A percentile compares a stretch with the other conserved stretches of the same genome.
Evolutionary conservation across 306 rosid genomes (phyloP).

Genomic region (Argentina anserina): DNA sequence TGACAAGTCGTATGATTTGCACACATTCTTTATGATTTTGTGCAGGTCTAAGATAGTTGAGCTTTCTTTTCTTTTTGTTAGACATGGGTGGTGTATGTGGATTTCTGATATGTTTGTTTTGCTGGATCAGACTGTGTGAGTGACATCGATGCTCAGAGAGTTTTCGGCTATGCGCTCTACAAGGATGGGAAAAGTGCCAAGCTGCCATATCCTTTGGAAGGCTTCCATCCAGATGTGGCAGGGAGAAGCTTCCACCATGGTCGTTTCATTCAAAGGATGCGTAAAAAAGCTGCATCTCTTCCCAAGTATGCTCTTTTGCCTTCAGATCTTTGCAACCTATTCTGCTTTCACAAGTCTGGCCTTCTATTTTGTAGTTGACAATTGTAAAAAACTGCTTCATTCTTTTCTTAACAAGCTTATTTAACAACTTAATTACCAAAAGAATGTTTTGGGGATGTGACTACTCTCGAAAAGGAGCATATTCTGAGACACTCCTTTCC

Average conservation of each 20-base stretch:
- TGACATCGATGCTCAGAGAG: constrained; percentile 73
- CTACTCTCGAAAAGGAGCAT: too few relatives aligned
- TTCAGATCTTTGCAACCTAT: neutral
- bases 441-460: too few relatives aligned
- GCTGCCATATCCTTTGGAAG: constrained; percentile 64
- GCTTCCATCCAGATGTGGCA: constrained; percentile 40
- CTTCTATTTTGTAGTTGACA: neutral
- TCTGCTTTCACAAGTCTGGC: neutral
- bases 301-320: constrained; percentile 41
- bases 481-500: neutral
- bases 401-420: neutral
- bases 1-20: neutral
- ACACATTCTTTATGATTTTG: neutral
- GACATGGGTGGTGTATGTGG: neutral
- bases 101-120: neutral
- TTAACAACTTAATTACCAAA: neutral
- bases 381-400: neutral
- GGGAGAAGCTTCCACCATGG: constrained; percentile 93
- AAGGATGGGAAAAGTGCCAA: constrained; percentile 58
- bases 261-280: constrained; percentile 72
- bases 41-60: neutral
- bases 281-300: constrained; percentile 65
- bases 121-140: constrained; percentile 51
- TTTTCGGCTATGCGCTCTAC: constrained; percentile 76
- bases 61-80: neutral